A percentile compares a stretch with the other conserved stretches of the same genome.
phyloP scores from a whole-genome alignment of 495 filamentous ascomycete species.

The Lepraria neglecta region DNA sequence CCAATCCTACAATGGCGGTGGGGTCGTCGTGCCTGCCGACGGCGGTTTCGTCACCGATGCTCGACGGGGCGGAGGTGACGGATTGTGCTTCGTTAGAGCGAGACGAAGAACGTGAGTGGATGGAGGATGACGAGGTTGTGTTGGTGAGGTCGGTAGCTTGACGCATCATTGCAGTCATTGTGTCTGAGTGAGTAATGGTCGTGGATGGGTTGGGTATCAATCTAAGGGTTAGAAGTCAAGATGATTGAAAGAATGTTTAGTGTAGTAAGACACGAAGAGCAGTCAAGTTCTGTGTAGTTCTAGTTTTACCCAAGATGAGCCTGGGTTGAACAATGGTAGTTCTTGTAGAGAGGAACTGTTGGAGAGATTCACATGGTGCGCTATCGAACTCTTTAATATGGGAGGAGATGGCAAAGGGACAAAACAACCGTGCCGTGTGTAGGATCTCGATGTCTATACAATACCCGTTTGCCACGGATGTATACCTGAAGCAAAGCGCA shows the following conservation, averaged over 20 bases:
- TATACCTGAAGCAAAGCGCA: neutral
- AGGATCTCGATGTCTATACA: neutral
- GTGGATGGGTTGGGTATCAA: neutral
- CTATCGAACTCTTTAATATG: neutral
- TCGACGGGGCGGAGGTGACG: slow-evolving; percentile 14
- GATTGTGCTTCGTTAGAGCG: slow-evolving; percentile 13
- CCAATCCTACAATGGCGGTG: slow-evolving; percentile 22
- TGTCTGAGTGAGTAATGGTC: neutral
- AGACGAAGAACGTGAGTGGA: slow-evolving; percentile 19
- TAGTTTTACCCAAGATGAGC: neutral
- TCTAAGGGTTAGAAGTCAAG: neutral
- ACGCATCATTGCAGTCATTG: slow-evolving; percentile 15
- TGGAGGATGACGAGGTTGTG: slow-evolving; percentile 6
- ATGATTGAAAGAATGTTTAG: neutral
- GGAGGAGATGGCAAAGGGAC: neutral
- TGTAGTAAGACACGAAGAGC: neutral
- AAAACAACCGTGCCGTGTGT: slow-evolving; percentile 2
- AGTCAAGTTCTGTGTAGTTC: slow-evolving; percentile 6
- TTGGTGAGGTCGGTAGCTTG: slow-evolving; percentile 11
- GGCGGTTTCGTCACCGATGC: neutral
- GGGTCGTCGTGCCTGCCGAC: slow-evolving; percentile 7
- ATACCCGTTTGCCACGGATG: neutral
- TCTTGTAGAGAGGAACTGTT: too few relatives aligned
- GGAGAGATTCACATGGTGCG: neutral
- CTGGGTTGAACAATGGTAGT: neutral